Evolutionary conservation across 2,329 filamentous ascomycete genomes (phyloP).

Genomic region (Grosmannia serpens): DNA sequence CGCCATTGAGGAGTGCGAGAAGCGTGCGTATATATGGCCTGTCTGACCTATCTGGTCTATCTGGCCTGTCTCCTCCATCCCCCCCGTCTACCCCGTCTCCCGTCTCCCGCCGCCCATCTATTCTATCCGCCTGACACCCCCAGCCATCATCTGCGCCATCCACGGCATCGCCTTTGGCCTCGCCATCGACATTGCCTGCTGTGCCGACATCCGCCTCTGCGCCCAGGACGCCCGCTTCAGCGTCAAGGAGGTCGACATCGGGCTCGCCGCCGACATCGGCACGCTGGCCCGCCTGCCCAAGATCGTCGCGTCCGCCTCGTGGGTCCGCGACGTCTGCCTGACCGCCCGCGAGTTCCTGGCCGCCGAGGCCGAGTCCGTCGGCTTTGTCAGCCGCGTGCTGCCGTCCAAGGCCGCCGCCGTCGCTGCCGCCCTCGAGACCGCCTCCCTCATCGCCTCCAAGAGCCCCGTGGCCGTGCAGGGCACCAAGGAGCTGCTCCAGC

Average conservation of each 20-base stretch:
- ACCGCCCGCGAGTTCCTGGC: conserved; percentile 59
- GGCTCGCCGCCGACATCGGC: conserved; percentile 68
- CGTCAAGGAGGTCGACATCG: conserved; percentile 76
- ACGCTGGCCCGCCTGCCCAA: conserved; percentile 65
- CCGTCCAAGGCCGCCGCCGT: conserved; percentile 53
- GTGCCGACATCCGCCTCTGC: conserved; percentile 60
- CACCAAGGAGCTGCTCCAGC: conserved; percentile 80
- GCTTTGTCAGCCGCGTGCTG: conserved; percentile 57
- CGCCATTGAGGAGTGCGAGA: conserved; percentile 75
- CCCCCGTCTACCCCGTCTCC: too few species aligned
- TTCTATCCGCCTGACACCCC: neutral
- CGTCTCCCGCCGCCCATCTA: neutral
- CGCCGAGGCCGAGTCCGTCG: conserved; percentile 56
- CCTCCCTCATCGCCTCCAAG: conserved; percentile 59
- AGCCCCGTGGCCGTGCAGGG: conserved; percentile 80
- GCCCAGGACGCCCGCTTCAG: conserved; percentile 48
- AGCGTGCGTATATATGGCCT: conserved; percentile 43
- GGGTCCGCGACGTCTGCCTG: conserved; percentile 70
- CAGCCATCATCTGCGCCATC: conserved; percentile 69
- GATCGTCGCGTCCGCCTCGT: conserved; percentile 56
- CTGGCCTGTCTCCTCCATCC: neutral
- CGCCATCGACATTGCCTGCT: conserved; percentile 61
- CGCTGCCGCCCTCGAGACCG: conserved; percentile 50
- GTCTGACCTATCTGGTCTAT: neutral
- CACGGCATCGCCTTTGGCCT: conserved; percentile 71